These are phyloP conservation scores for Fomes fomentarius DNA, from an alignment of 1,284 basidiomycete species.

Conservation along the genomic window DNA sequence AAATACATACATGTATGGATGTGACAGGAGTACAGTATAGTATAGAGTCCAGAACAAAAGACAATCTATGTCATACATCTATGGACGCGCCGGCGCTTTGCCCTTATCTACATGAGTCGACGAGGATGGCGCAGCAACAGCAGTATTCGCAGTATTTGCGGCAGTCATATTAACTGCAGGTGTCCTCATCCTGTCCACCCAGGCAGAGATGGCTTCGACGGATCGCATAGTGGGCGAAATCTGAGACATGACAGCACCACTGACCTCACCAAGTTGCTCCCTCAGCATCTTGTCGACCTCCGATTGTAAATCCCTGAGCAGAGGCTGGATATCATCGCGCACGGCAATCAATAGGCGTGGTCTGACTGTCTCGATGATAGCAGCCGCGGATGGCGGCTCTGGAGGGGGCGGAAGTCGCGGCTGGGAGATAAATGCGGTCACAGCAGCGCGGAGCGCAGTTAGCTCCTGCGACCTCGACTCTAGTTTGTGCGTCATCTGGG, in stretches of 20 bases:
- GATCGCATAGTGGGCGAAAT: constrained; percentile 36
- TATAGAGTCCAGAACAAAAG: background rate
- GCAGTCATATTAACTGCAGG: background rate
- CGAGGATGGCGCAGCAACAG: too few species aligned
- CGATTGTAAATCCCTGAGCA: constrained; percentile 39
- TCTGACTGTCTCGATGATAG: constrained; percentile 44
- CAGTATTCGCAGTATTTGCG: background rate
- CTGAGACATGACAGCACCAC: constrained; percentile 42
- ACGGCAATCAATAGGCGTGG: constrained; percentile 43
- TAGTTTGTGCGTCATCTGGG: constrained; percentile 1
- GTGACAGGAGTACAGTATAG: background rate
- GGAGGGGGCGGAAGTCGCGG: constrained; percentile 28
- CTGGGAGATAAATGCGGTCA: constrained; percentile 41
- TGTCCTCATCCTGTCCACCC: constrained; percentile 24
- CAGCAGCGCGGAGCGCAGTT: constrained; percentile 43
- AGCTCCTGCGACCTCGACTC: constrained; percentile 29
- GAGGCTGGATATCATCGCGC: constrained; percentile 40
- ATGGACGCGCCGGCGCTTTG: background rate
- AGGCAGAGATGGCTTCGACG: constrained; percentile 29
- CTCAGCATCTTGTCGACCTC: constrained; percentile 42
- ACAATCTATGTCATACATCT: background rate
- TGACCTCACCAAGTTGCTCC: constrained; percentile 40
- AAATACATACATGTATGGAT: background rate
- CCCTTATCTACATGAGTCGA: background rate
- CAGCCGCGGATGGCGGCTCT: constrained; percentile 40